Evolutionary conservation across 1,284 basidiomycete genomes (phyloP).

Genomic region (Moniliophthora roreri): DNA sequence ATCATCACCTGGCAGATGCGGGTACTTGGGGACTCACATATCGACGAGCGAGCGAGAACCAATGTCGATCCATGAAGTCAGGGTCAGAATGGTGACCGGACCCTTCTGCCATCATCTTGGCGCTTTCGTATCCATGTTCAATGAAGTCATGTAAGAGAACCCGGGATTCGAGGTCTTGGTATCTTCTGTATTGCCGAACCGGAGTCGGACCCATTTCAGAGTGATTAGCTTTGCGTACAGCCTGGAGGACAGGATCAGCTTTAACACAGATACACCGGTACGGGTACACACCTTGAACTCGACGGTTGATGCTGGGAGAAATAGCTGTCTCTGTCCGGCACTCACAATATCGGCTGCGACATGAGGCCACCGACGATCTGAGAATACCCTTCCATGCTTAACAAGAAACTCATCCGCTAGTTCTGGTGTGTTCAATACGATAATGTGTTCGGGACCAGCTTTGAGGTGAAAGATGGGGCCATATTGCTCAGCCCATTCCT

Average conservation of each 20-base stretch:
- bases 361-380: neutral
- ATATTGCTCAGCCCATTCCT: neutral
- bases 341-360: slow-evolving; percentile 4
- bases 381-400: neutral
- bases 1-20: neutral
- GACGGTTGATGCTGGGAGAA: neutral
- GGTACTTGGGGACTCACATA: neutral
- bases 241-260: neutral
- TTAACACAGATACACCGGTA: neutral
- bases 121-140: neutral
- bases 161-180: neutral
- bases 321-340: neutral
- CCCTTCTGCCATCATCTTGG: neutral
- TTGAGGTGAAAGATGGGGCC: neutral
- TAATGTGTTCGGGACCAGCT: neutral
- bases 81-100: neutral
- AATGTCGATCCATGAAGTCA: neutral
- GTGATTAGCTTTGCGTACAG: neutral
- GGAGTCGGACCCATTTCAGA: neutral
- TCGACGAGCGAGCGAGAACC: neutral
- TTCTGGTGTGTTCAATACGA: slow-evolving; percentile 1
- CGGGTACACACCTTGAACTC: slow-evolving; percentile 1
- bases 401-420: neutral
- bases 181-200: neutral
- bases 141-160: neutral